Conservation (phyloP, 768 basidiomycete species). For the Auriscalpium orientale region DNA sequence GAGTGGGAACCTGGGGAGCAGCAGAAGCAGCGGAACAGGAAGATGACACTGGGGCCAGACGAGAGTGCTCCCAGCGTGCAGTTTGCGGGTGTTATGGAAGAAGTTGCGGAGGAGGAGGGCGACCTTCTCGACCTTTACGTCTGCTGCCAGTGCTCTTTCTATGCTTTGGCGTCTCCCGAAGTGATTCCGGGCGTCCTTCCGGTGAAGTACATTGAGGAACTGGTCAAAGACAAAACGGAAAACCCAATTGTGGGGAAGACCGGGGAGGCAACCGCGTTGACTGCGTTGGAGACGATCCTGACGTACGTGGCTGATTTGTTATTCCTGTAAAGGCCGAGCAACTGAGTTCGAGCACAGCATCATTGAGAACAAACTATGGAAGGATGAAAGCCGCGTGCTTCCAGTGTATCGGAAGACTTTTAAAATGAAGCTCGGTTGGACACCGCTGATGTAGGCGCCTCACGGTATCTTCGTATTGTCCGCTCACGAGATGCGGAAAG, state of each 20-base stretch:
- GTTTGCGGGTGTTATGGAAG: conserved; percentile 4
- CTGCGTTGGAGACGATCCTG: conserved; percentile 59
- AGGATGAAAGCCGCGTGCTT: conserved; percentile 52
- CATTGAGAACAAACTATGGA: conserved; percentile 72
- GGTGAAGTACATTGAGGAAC: conserved; percentile 51
- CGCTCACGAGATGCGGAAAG: conserved; percentile 18
- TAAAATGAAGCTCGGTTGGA: conserved; percentile 63
- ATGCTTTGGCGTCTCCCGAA: conserved; percentile 54
- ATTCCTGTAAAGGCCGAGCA: background rate
- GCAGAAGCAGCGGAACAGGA: conserved; percentile 49
- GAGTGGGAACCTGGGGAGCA: conserved; percentile 66
- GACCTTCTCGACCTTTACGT: conserved; percentile 69
- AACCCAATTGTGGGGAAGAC: conserved; percentile 52
- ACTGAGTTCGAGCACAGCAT: conserved; percentile 35
- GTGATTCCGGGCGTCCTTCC: conserved; percentile 72
- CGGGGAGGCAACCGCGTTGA: conserved; percentile 45
- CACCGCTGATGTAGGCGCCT: conserved; percentile 41
- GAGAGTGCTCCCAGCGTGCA: background rate
- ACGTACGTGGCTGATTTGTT: conserved; percentile 37
- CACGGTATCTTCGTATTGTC: background rate
- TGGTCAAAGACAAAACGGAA: conserved; percentile 49
- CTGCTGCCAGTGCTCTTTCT: conserved; percentile 79
- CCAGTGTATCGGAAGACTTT: conserved; percentile 49
- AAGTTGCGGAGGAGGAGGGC: conserved; percentile 37
- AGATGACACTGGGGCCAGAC: conserved; percentile 28